phyloP scores from a whole-genome alignment of 2,329 filamentous ascomycete species.

The Calonectria honghensis region DNA sequence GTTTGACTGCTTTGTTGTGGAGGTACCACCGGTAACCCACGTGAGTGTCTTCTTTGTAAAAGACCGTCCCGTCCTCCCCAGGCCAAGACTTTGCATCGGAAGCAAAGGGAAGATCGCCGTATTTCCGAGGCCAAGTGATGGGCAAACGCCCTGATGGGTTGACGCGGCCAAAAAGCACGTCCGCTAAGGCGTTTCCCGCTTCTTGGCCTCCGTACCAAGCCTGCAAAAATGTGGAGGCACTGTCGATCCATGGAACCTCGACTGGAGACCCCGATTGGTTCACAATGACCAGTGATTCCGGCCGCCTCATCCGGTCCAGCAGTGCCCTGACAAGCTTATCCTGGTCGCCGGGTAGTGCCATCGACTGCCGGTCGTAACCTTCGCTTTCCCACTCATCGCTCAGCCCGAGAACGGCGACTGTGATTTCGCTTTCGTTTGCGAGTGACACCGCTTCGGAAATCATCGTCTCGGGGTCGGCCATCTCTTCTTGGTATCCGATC shows the following conservation, averaged over 20 bases:
- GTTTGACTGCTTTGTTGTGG: neutral
- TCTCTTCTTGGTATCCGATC: conserved; percentile 38
- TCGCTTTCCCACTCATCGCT: conserved; percentile 47
- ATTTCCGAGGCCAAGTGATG: conserved; percentile 32
- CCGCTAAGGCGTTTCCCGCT: conserved; percentile 33
- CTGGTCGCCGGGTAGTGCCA: conserved; percentile 40
- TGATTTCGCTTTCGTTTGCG: conserved; percentile 36
- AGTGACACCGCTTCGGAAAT: conserved; percentile 36
- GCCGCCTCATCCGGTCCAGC: neutral
- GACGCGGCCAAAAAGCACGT: conserved; percentile 32
- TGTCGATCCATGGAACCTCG: conserved; percentile 36
- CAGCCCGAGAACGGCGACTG: conserved; percentile 40
- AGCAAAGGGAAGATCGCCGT: conserved; percentile 30
- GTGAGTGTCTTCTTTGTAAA: conserved; percentile 37
- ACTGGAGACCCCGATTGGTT: conserved; percentile 45
- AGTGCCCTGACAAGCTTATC: conserved; percentile 31
- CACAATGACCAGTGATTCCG: conserved; percentile 39
- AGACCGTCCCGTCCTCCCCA: conserved; percentile 33
- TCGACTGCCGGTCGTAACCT: conserved; percentile 41
- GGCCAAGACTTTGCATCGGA: conserved; percentile 35
- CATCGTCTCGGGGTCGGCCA: conserved; percentile 13
- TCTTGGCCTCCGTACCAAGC: conserved; percentile 41
- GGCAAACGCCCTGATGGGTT: conserved; percentile 34
- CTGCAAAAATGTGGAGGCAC: conserved; percentile 26
- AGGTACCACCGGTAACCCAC: conserved; percentile 42